phyloP scores from a whole-genome alignment of 371 early-diverging fungal species.

The Mortierella sp. region DNA sequence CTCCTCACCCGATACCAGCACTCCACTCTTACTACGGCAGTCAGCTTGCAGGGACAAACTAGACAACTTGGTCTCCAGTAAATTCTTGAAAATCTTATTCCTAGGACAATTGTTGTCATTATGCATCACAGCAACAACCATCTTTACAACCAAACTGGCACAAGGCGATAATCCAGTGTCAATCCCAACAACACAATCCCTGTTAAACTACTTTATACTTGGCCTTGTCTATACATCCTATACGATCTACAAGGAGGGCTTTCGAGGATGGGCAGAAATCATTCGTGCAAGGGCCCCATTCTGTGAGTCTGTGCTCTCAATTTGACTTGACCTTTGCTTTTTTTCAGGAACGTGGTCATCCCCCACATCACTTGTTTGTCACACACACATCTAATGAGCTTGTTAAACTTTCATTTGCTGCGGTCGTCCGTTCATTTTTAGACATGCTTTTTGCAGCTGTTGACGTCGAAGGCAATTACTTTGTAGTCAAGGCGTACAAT shows the following conservation, averaged over 20 bases:
- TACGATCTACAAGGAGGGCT: constrained; percentile 67
- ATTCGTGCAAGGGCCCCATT: no score
- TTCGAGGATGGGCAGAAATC: not conserved
- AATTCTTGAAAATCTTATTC: constrained; percentile 53
- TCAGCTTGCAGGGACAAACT: constrained; percentile 11
- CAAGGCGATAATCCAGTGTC: constrained; percentile 61
- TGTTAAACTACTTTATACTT: constrained; percentile 76
- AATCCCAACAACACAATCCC: constrained; percentile 79
- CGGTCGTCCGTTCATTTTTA: constrained; percentile 3
- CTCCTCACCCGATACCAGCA: not conserved
- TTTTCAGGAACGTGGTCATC: not conserved
- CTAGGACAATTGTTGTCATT: constrained; percentile 77
- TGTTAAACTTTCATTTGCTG: no score
- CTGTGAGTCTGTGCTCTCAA: no score
- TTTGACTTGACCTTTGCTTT: constrained; percentile 26
- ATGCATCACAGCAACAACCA: constrained; percentile 79
- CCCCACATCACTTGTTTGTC: no score
- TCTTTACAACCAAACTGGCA: constrained; percentile 68
- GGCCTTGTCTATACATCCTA: constrained; percentile 73
- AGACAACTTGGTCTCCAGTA: constrained; percentile 18
- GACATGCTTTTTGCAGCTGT: constrained; percentile 72
- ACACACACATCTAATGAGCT: no score
- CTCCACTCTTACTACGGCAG: constrained; percentile 9
- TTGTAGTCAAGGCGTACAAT: constrained; percentile 80
- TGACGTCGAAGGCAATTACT: constrained; percentile 86